Evolutionary conservation across 352 stramenopile genomes (phyloP).

Genomic region (Phytophthora sp.): DNA sequence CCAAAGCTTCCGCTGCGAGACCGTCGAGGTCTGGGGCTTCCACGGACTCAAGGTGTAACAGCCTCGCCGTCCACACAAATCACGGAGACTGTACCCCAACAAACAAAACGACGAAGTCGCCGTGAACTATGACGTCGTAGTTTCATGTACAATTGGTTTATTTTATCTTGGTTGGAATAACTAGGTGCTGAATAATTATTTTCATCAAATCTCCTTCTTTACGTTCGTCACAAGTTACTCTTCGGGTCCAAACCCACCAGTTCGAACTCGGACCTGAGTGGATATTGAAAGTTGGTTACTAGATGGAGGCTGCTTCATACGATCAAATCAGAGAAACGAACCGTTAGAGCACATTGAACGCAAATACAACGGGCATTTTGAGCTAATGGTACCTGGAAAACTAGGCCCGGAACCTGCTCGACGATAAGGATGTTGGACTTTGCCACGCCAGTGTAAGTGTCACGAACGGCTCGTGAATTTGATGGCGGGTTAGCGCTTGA

Average conservation of each 20-base stretch:
- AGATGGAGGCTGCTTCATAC: conserved; percentile 16
- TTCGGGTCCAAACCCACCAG: conserved; percentile 29
- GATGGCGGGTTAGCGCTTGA: conserved; percentile 4
- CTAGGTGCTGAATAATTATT: conserved; percentile 20
- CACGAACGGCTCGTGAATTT: neutral
- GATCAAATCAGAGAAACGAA: conserved; percentile 7
- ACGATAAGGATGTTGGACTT: conserved; percentile 47
- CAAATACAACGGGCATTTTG: neutral
- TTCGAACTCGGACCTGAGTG: conserved; percentile 21
- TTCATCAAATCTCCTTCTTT: neutral
- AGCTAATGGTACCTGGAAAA: conserved; percentile 9
- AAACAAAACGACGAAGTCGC: conserved; percentile 16
- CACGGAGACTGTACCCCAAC: conserved; percentile 9
- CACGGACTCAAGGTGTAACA: conserved; percentile 65
- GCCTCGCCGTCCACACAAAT: neutral
- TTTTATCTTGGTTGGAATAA: conserved; percentile 26
- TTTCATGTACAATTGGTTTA: conserved; percentile 37
- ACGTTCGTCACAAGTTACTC: conserved; percentile 5
- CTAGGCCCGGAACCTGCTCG: conserved; percentile 1
- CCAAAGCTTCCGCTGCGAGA: conserved; percentile 65
- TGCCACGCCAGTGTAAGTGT: neutral
- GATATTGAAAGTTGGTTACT: neutral
- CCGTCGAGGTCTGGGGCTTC: conserved; percentile 78
- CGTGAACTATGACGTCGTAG: conserved; percentile 27
- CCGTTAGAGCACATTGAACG: conserved; percentile 9